Percentiles rank a stretch among this genome's conserved stretches.
Conservation (phyloP, 768 basidiomycete species). For the Amanita fuliginea region DNA sequence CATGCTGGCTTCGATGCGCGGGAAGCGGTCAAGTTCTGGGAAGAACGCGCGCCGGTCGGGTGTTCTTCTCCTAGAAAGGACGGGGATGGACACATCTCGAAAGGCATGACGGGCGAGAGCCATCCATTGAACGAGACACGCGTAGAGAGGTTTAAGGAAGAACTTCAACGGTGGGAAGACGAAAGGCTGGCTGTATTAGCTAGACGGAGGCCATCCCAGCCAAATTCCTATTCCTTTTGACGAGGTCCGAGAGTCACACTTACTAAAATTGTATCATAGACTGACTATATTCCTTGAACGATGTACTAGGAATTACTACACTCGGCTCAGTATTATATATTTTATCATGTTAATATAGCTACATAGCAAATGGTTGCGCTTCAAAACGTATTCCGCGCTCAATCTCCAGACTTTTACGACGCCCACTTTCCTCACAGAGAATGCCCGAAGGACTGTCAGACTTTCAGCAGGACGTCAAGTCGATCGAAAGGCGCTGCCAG, state of each 20-base stretch:
- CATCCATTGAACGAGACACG: constrained; percentile 67
- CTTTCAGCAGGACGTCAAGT: neutral
- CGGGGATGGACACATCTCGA: constrained; percentile 18
- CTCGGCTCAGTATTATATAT: too few species aligned
- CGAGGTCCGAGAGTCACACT: neutral
- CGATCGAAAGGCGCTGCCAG: too few species aligned
- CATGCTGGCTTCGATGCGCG: constrained; percentile 87
- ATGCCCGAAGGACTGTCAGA: neutral
- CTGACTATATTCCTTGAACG: neutral
- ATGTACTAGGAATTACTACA: neutral
- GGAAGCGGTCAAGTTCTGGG: constrained; percentile 77
- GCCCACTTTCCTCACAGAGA: neutral
- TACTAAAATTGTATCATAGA: too few species aligned
- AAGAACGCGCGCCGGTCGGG: constrained; percentile 38
- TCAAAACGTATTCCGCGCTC: too few species aligned
- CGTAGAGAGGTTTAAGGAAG: constrained; percentile 46
- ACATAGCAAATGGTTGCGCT: too few species aligned
- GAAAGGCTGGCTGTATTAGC: constrained; percentile 21
- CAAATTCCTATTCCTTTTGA: neutral
- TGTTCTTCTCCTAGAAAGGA: constrained; percentile 24
- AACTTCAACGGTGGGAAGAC: constrained; percentile 63
- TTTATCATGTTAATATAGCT: neutral
- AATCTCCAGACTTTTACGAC: neutral
- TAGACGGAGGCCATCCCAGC: neutral
- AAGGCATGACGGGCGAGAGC: constrained; percentile 39